A percentile compares a stretch with the other conserved stretches of the same genome.
Conservation (phyloP, 345 rosid species). For the Cochlearia excelsa region DNA sequence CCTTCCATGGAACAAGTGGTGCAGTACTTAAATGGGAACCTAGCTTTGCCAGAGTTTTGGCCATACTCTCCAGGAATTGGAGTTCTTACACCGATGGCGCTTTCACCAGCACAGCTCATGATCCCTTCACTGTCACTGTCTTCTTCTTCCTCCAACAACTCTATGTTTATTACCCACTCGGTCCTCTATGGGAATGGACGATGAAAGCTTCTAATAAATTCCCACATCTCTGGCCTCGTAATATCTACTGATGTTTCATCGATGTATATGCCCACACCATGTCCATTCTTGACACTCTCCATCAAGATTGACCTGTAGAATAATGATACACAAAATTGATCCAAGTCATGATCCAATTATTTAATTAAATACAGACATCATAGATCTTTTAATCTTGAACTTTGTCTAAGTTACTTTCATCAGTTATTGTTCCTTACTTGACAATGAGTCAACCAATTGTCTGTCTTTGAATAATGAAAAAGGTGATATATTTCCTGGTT, state of each 20-base stretch:
- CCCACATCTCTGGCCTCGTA: constrained; percentile 5
- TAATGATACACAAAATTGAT: neutral
- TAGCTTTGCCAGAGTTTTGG: constrained; percentile 34
- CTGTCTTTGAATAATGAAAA: neutral
- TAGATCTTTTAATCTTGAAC: too few relatives aligned
- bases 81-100: constrained; percentile 23
- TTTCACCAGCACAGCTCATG: constrained; percentile 5
- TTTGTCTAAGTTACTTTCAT: neutral
- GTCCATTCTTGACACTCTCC: constrained; percentile 18
- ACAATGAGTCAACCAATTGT: neutral
- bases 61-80: constrained; percentile 34
- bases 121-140: constrained; percentile 29
- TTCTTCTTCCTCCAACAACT: constrained; percentile 23
- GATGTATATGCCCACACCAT: neutral
- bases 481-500: neutral
- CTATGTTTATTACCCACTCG: constrained; percentile 37
- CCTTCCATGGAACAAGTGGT: constrained; percentile 47
- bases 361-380: too few relatives aligned
- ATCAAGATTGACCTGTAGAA: constrained; percentile 11
- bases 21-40: constrained; percentile 37
- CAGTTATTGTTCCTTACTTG: neutral
- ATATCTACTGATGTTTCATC: neutral
- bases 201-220: constrained; percentile 26
- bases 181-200: constrained; percentile 33
- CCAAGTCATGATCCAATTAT: too few relatives aligned